These are phyloP conservation scores for Fusarium zealandicum DNA, from an alignment of 2,329 filamentous ascomycete genomes.

Conservation along the genomic window DNA sequence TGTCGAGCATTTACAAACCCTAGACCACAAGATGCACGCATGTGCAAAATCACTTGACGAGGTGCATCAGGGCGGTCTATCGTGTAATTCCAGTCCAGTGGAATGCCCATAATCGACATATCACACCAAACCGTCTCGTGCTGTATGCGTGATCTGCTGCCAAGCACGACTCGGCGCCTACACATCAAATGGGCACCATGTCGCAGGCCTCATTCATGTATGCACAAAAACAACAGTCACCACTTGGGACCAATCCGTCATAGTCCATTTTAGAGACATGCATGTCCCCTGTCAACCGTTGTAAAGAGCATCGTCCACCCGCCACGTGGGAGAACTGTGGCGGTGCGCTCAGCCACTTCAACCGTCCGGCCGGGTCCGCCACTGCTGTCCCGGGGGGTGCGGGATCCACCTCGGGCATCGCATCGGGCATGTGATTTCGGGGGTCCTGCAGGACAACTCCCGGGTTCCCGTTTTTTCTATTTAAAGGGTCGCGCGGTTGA, in stretches of 20 bases:
- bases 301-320: not conserved
- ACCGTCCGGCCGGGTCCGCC: constrained; percentile 39
- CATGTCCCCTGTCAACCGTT: constrained; percentile 15
- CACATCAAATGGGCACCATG: constrained; percentile 14
- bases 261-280: constrained; percentile 29
- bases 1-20: constrained; percentile 17
- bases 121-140: too few species aligned
- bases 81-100: constrained; percentile 5
- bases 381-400: constrained; percentile 6
- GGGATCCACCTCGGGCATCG: constrained; percentile 37
- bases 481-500: not conserved
- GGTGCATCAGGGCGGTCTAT: not conserved
- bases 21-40: constrained; percentile 27
- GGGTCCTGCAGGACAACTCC: constrained; percentile 29
- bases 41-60: constrained; percentile 4
- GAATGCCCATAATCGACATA: not conserved
- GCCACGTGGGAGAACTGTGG: constrained; percentile 37
- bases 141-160: constrained; percentile 23
- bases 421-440: constrained; percentile 33
- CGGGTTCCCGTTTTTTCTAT: constrained; percentile 27
- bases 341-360: constrained; percentile 23
- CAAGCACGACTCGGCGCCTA: constrained; percentile 22
- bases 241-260: constrained; percentile 16
- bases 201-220: constrained; percentile 32
- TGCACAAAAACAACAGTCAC: not conserved